Percentiles rank a stretch among this genome's conserved stretches.
These are phyloP conservation scores for Mycena rosella DNA, from an alignment of 768 basidiomycete species.

Conservation along the genomic window DNA sequence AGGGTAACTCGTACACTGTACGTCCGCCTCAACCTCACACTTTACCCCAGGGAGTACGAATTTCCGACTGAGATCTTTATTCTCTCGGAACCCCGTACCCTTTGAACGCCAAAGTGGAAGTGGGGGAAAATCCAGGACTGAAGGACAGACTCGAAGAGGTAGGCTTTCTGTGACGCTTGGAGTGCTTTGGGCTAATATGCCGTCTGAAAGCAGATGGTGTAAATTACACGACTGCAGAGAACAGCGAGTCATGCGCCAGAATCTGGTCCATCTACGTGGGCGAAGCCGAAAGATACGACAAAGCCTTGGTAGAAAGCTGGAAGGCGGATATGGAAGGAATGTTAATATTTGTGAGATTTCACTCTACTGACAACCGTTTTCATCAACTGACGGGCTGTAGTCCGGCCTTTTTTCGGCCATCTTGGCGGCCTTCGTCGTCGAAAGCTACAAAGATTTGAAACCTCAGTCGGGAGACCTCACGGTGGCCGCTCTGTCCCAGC, in stretches of 20 bases:
- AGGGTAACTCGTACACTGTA: too few species aligned
- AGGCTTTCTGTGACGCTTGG: too few species aligned
- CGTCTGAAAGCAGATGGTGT: too few species aligned
- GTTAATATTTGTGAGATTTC: constrained; percentile 13
- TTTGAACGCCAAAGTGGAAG: too few species aligned
- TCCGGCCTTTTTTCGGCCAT: constrained; percentile 29
- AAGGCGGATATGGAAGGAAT: constrained; percentile 16
- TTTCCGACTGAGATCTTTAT: too few species aligned
- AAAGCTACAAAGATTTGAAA: constrained; percentile 15
- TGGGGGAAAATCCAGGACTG: too few species aligned
- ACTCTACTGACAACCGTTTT: too few species aligned
- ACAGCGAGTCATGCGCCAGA: neutral
- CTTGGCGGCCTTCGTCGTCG: constrained; percentile 26
- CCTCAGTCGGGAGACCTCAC: constrained; percentile 1
- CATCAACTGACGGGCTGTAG: neutral
- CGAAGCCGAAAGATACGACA: constrained; percentile 20
- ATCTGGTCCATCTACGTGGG: constrained; percentile 10
- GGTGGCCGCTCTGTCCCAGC: neutral
- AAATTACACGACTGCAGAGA: neutral
- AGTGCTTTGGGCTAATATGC: too few species aligned
- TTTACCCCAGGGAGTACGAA: too few species aligned
- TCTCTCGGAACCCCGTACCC: too few species aligned
- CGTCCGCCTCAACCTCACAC: too few species aligned
- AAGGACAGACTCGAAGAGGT: too few species aligned
- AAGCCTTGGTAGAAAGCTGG: constrained; percentile 24